These are phyloP conservation scores for Albizia julibrissin DNA, from an alignment of 306 rosid genomes.

Conservation along the genomic window DNA sequence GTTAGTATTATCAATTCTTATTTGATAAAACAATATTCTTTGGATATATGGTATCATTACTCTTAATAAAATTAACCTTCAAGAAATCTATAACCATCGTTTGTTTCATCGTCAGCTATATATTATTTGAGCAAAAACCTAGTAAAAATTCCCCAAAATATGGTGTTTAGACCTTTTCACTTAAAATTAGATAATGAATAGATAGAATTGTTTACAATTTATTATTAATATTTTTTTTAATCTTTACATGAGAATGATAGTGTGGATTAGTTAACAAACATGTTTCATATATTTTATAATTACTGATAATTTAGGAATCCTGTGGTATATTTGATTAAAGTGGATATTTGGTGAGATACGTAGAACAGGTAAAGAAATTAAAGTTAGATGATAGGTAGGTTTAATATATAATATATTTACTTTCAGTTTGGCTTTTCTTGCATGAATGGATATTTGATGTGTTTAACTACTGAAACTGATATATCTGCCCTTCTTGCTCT, in stretches of 20 bases:
- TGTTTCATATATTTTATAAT: not conserved
- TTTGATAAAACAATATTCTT: no score
- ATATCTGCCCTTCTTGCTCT: not conserved
- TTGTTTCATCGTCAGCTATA: no score
- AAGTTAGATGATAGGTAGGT: not conserved
- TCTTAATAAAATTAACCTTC: no score
- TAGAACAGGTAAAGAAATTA: not conserved
- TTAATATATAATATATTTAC: not conserved
- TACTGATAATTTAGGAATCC: constrained; percentile 21
- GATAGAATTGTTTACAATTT: no score
- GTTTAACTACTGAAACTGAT: not conserved
- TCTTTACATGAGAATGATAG: not conserved
- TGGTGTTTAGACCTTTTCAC: not conserved
- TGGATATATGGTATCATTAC: no score
- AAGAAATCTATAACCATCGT: no score
- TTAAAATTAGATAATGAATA: not conserved
- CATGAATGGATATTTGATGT: not conserved
- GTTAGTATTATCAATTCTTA: not conserved
- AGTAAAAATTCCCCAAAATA: not conserved
- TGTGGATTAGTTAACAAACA: not conserved
- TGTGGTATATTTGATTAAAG: constrained; percentile 25
- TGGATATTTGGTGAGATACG: constrained; percentile 13
- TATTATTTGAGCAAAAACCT: not conserved
- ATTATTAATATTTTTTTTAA: no score
- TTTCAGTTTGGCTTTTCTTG: not conserved